phyloP scores from a whole-genome alignment of 1,284 basidiomycete species.

The Meira miltonrushii region DNA sequence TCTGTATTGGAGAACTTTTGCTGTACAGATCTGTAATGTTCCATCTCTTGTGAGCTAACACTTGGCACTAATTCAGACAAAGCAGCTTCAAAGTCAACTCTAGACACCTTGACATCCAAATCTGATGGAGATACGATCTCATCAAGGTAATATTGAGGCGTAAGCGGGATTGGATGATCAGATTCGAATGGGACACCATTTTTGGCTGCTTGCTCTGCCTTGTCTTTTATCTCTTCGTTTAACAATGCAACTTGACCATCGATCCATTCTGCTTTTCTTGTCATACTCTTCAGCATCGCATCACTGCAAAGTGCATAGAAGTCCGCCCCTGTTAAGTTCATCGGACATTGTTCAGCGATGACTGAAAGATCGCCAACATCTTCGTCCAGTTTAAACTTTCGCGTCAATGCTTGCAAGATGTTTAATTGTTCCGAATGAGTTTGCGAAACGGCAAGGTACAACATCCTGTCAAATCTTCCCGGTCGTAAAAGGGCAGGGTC shows the following conservation, averaged over 20 bases:
- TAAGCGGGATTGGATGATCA: constrained; percentile 67
- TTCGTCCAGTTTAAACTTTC: constrained; percentile 80
- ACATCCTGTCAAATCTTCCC: constrained; percentile 90
- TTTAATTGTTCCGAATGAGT: constrained; percentile 80
- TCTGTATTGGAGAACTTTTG: constrained; percentile 59
- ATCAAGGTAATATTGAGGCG: constrained; percentile 84
- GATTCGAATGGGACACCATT: constrained; percentile 13
- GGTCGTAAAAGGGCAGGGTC: constrained; percentile 55
- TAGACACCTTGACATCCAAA: constrained; percentile 68
- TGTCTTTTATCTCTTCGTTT: constrained; percentile 59
- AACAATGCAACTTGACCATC: constrained; percentile 52
- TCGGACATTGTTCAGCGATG: constrained; percentile 74
- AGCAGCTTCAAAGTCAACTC: constrained; percentile 71
- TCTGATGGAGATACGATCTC: constrained; percentile 73
- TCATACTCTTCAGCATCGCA: constrained; percentile 91
- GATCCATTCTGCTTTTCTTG: constrained; percentile 73
- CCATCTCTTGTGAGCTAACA: constrained; percentile 82
- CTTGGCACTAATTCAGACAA: constrained; percentile 74
- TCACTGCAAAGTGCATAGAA: constrained; percentile 97
- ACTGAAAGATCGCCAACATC: constrained; percentile 61
- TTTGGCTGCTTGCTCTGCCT: neutral
- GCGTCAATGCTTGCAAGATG: constrained; percentile 82
- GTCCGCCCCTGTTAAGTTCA: constrained; percentile 76
- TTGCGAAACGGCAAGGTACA: constrained; percentile 89
- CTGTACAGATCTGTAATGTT: constrained; percentile 74